phyloP scores from a whole-genome alignment of 2,329 filamentous ascomycete genomes.

The Penicillium sp. region DNA sequence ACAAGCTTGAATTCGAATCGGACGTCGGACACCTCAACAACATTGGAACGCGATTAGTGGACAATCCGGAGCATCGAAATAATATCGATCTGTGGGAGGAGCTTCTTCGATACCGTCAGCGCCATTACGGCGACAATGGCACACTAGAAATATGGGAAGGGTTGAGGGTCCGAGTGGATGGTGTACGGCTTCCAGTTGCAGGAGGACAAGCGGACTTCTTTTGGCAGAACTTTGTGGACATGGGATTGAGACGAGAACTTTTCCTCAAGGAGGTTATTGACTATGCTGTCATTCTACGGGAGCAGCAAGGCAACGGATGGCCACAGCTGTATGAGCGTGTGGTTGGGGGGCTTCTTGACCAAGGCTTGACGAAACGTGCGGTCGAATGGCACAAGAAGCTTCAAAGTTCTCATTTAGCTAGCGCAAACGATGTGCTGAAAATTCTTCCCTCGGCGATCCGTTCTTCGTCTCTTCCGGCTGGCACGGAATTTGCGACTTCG shows the following conservation, averaged over 20 bases:
- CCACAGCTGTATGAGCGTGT: constrained; percentile 37
- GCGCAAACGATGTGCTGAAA: constrained; percentile 28
- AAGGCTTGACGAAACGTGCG: constrained; percentile 30
- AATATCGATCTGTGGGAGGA: constrained; percentile 47
- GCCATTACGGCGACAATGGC: constrained; percentile 43
- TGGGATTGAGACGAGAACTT: constrained; percentile 33
- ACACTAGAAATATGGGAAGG: constrained; percentile 43
- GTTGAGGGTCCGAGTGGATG: constrained; percentile 31
- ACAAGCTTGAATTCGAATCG: constrained; percentile 43
- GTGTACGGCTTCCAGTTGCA: constrained; percentile 34
- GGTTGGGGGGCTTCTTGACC: constrained; percentile 35
- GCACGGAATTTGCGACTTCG: constrained; percentile 8
- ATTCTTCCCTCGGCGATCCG: constrained; percentile 30
- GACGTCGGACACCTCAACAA: constrained; percentile 37
- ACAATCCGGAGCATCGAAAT: constrained; percentile 29
- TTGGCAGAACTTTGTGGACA: constrained; percentile 41
- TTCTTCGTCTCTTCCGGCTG: constrained; percentile 17
- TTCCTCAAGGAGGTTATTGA: constrained; percentile 33
- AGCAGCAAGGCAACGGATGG: constrained; percentile 39
- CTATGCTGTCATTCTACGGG: constrained; percentile 43
- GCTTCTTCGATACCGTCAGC: constrained; percentile 43
- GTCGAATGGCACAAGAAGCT: constrained; percentile 39
- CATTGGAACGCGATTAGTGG: constrained; percentile 40
- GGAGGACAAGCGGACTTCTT: constrained; percentile 40
- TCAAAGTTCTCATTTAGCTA: constrained; percentile 32